Evolutionary conservation across 2,329 filamentous ascomycete genomes (phyloP), one percentile per base, ranked within the genome.

Genomic region (Periconia macrospinosa): DNA sequence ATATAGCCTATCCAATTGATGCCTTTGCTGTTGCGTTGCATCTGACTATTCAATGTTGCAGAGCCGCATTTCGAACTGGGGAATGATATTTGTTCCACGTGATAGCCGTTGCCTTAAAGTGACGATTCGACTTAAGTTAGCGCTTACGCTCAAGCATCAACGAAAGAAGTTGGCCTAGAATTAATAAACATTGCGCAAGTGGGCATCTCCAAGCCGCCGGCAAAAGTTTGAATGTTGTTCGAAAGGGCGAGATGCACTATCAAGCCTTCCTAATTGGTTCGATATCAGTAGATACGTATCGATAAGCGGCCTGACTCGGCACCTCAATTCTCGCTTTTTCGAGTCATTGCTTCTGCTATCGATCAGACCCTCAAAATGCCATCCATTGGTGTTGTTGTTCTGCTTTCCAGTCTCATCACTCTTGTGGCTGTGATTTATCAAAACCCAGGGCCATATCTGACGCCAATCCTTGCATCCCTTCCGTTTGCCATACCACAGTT

Each of bases 361-460:
- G 27, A 17, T n/a, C 33, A 30, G 43, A 47, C 44, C 27, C 33
- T 19, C 41, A 53, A 18, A 40, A 69, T 69, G 67, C 59, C 65
- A 47, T 54, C 60, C 23, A 44, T 65, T n/a, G 55, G 52, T 2
- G 46, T 50, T 18, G 50, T 67, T 2, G 59, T 70, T 45, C 65
- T 59, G 57, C 50, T 53, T 14, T 67, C 66, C 11, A 49, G 67
- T 27, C 62, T 68, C n/a, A 18, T 69, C n/a, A 30, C 68, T 1
- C 41, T 71, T 37, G 58, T 59, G 8, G 64, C 62, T n/a, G 20
- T 69, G 6, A 41, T 71, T n/a, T 70, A 70, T 41, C 68, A 69
- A 45, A 45, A 65, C 15, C 62, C 63, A 7, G 52, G 50, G 33
- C 50, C 63, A 37, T 45, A 68, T 5, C 40, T 59, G 37, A 53